Base-by-base conservation (phyloP, 768 basidiomycete genomes). In the Russula ochroleuca region DNA sequence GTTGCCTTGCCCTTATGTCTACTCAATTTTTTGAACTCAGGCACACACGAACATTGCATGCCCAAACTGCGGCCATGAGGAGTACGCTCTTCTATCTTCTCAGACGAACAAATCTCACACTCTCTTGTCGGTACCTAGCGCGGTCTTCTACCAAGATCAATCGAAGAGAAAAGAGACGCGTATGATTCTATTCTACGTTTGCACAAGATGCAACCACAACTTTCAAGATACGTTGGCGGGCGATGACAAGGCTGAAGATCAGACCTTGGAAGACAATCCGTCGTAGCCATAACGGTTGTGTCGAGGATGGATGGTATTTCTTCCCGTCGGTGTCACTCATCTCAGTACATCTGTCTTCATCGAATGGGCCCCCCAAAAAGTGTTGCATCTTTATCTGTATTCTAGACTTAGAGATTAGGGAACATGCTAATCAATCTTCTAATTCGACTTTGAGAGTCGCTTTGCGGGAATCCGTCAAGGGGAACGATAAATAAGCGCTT, bases 111-210 rank as follows among this genome's bases (percentile, higher is more conserved):
- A 40, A 50, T 50, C 25, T 47, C 57, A 43, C 63, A 53, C 17
- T 14, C 9, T 50, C 10, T 58, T 57, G 33, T 67, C 52, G 61
- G 37, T 57, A 31, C 11, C 10, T 70, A 98, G 95, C 71, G 85
- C 92, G 56, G 95, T 98, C 5, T 85, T 91, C 72, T 98, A 90
- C 74, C 96, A 98, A 75, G 96, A 98, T 75, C 96, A 98, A 73
- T 97, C 94, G 19, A 95, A 96, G 73, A 87, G 96, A 60, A 93
- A 92, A 70, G 93, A 96, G 72, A 98, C 96, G 1, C 83, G 90
- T 2, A 96, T 96, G 94, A 91, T 92, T 55, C 80, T 94, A 2
- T 95, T 94, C 78, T 95, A 86, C 72, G 92, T 94, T 51, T 95
- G 92, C 72, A 83, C 85, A 23, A 88, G 88, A 69, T 93, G 91